Evolutionary conservation across 2,329 filamentous ascomycete species (phyloP).

Genomic region (Aspergillus sergii): DNA sequence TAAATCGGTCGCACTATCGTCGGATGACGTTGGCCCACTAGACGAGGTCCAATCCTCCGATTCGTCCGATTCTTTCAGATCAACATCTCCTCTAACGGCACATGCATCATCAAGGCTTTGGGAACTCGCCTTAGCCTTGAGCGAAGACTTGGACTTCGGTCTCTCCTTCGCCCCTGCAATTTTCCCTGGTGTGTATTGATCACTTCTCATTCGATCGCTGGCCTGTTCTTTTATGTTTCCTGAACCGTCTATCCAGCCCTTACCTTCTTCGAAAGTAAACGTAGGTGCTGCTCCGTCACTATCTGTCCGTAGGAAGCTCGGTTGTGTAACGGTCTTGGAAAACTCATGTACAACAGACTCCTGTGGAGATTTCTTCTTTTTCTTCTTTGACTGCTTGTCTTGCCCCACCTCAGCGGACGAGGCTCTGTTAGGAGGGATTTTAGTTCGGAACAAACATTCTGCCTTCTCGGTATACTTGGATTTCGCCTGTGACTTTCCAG

Average conservation of each 20-base stretch:
- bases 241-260: conserved; percentile 82
- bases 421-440: conserved; percentile 63
- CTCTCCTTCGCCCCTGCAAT: conserved; percentile 36
- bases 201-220: conserved; percentile 32
- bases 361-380: conserved; percentile 62
- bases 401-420: conserved; percentile 34
- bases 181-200: conserved; percentile 33
- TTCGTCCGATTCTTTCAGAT: conserved; percentile 25
- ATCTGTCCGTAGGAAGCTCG: conserved; percentile 72
- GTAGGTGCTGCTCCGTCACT: conserved; percentile 51
- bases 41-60: conserved; percentile 41
- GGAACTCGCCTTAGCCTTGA: conserved; percentile 9
- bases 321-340: conserved; percentile 78
- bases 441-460: conserved; percentile 84
- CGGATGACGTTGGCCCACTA: conserved; percentile 34
- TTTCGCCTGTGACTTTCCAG: conserved; percentile 60
- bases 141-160: conserved; percentile 17
- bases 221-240: conserved; percentile 66
- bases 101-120: conserved; percentile 16
- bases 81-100: conserved; percentile 15
- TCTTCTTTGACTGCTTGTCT: conserved; percentile 60
- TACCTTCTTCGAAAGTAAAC: conserved; percentile 74
- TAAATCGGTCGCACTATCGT: conserved; percentile 28
- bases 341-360: conserved; percentile 85
- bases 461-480: conserved; percentile 80